Evolutionary conservation across 495 filamentous ascomycete genomes (phyloP).

Genomic region (Xanthoparmelia taractica): DNA sequence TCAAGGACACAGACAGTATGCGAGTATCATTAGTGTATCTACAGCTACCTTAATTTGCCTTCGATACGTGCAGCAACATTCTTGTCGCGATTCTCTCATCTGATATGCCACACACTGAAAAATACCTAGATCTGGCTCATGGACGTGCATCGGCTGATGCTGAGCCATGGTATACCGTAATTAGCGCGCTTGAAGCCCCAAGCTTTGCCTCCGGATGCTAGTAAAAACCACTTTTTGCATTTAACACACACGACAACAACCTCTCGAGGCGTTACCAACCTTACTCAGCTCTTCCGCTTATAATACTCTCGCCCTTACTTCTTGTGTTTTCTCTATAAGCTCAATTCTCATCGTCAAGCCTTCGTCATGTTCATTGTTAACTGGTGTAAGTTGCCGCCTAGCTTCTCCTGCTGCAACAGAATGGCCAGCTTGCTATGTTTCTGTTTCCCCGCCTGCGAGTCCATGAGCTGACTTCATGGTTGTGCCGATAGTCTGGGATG

Average conservation of each 20-base stretch:
- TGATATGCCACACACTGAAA: too few relatives aligned
- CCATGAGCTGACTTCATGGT: conserved; percentile 23
- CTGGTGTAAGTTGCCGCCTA: conserved; percentile 67
- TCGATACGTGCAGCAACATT: neutral
- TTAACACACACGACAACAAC: neutral
- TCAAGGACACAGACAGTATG: neutral
- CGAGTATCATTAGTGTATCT: neutral
- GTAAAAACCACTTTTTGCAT: neutral
- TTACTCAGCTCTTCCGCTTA: neutral
- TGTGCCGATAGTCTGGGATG: conserved; percentile 67
- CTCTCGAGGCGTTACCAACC: neutral
- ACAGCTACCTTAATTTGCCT: neutral
- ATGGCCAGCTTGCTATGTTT: neutral
- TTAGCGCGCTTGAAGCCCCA: neutral
- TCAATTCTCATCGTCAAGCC: too few relatives aligned
- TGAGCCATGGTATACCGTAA: neutral
- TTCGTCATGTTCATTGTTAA: conserved; percentile 85
- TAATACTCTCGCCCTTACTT: neutral
- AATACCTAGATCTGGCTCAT: neutral
- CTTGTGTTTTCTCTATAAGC: neutral
- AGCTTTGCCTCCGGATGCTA: neutral
- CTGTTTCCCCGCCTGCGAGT: neutral
- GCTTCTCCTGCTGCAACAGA: neutral
- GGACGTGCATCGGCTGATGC: neutral
- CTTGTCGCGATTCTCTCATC: too few relatives aligned